Evolutionary conservation across 352 stramenopile species (phyloP), one percentile per base, ranked within the genome.

Genomic region (Aphanomyces stellatus): DNA sequence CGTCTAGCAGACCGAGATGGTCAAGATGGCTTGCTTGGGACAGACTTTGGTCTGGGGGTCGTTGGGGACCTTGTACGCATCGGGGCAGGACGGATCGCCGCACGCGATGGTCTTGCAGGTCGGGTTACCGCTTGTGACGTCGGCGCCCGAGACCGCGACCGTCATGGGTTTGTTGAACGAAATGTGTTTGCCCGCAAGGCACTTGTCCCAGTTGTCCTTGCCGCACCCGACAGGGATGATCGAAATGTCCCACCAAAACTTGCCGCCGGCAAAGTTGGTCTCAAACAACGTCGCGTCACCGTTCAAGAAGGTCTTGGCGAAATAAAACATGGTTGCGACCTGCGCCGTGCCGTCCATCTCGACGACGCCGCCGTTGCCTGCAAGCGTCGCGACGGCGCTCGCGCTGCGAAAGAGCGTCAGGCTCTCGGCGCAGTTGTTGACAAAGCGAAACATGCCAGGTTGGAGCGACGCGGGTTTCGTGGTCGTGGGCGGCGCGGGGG

Each of bases 121-220:
- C n/a, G n/a, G n/a, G n/a, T n/a, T n/a, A n/a, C n/a, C n/a, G n/a
- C n/a, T n/a, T n/a, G n/a, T n/a, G n/a, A n/a, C n/a, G n/a, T n/a
- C n/a, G n/a, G n/a, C n/a, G n/a, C n/a, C n/a, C n/a, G 55, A 57
- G 79, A 91, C 79, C n/a, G 71, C 69, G 65, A 91, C 88, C 72
- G 78, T 76, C 78, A 91, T 88, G 53, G 80, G 51, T 33, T 87
- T 71, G 74, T 90, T 90, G 71, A 82, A 91, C 43, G 80, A 79
- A 19, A 80, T 70, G 30, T 76, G 79, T 43, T 66, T 66, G 28
- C 59, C 59, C 0, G 24, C 28, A n/a, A n/a, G n/a, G 41, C 59
- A 66, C 19, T 13, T 51, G 46, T 66, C 59, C 59, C 59, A 66
- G 7, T 33, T 56, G n/a, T n/a, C n/a, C 17, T 22, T 35, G 30